Percentiles rank a stretch among this genome's conserved stretches.
Evolutionary conservation across 2,329 filamentous ascomycete species (phyloP).

Genomic region (Pseudopyrenochaeta lycopersici): DNA sequence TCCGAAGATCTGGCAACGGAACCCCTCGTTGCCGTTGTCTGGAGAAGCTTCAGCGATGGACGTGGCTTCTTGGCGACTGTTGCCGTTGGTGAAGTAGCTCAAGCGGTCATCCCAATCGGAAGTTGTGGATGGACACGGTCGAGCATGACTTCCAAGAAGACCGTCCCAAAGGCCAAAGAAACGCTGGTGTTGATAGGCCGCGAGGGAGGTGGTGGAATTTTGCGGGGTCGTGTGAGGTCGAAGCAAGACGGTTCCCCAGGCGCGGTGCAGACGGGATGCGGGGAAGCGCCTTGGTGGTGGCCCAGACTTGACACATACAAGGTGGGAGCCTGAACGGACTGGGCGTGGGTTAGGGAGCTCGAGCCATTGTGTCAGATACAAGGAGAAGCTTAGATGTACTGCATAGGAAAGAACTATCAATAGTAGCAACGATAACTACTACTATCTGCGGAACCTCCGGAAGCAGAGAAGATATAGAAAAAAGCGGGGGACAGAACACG

Average conservation of each 20-base stretch:
- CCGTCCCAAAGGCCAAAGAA: not conserved
- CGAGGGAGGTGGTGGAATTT: not conserved
- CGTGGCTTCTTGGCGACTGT: not conserved
- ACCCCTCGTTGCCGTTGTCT: not conserved
- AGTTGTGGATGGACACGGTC: not conserved
- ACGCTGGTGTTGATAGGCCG: not conserved
- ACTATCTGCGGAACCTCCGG: no score
- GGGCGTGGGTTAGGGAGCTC: no score
- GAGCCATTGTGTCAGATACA: no score
- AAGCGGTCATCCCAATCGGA: not conserved
- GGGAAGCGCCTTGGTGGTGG: constrained; percentile 3
- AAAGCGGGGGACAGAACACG: no score
- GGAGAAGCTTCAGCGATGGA: not conserved
- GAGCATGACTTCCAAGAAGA: not conserved
- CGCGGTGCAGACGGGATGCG: constrained; percentile 4
- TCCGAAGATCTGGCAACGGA: not conserved
- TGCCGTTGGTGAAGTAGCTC: not conserved
- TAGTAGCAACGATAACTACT: no score
- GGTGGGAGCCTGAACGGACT: no score
- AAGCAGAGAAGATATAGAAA: no score
- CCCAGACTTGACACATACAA: no score
- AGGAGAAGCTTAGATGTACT: no score
- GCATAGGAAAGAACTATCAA: no score
- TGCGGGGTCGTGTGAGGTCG: not conserved
- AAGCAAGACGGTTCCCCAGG: not conserved